phyloP scores from a whole-genome alignment of 192 early-diverging fungal genomes.

The Coemansia umbellata region DNA sequence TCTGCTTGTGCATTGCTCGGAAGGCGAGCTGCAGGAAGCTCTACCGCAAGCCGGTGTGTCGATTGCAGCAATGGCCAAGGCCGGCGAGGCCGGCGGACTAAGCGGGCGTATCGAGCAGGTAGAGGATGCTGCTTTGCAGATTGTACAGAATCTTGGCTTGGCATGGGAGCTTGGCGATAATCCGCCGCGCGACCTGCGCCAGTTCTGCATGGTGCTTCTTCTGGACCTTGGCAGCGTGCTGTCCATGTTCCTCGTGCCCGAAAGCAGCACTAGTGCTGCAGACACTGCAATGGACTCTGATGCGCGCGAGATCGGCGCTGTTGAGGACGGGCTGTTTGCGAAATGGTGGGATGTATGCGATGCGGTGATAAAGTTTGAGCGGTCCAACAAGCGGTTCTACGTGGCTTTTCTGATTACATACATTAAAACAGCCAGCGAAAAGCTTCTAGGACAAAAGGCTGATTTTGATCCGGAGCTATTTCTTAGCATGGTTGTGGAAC shows the following conservation, averaged over 20 bases:
- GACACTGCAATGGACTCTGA: constrained; percentile 17
- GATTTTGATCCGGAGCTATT: constrained; percentile 51
- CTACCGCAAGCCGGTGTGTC: constrained; percentile 46
- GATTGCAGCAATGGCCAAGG: constrained; percentile 39
- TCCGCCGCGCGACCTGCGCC: constrained; percentile 47
- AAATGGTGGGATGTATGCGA: constrained; percentile 50
- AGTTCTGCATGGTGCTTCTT: constrained; percentile 51
- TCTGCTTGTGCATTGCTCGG: constrained; percentile 47
- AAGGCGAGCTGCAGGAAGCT: constrained; percentile 39
- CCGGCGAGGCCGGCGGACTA: constrained; percentile 22
- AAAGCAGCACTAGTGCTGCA: neutral
- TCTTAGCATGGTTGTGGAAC: constrained; percentile 37
- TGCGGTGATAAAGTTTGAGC: constrained; percentile 38
- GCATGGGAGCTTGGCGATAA: constrained; percentile 52
- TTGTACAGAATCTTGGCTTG: constrained; percentile 49
- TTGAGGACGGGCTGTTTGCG: constrained; percentile 44
- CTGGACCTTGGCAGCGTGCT: constrained; percentile 46
- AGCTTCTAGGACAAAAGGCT: constrained; percentile 41
- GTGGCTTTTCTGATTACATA: constrained; percentile 38
- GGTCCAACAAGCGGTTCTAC: constrained; percentile 23
- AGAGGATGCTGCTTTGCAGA: constrained; percentile 50
- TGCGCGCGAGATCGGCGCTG: constrained; percentile 30
- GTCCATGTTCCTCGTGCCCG: constrained; percentile 36
- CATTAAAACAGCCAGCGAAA: constrained; percentile 41
- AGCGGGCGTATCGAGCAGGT: constrained; percentile 47